These are phyloP conservation scores for Aspergillus quadrilineatus DNA, from an alignment of 2,329 filamentous ascomycete genomes.

Conservation along the genomic window DNA sequence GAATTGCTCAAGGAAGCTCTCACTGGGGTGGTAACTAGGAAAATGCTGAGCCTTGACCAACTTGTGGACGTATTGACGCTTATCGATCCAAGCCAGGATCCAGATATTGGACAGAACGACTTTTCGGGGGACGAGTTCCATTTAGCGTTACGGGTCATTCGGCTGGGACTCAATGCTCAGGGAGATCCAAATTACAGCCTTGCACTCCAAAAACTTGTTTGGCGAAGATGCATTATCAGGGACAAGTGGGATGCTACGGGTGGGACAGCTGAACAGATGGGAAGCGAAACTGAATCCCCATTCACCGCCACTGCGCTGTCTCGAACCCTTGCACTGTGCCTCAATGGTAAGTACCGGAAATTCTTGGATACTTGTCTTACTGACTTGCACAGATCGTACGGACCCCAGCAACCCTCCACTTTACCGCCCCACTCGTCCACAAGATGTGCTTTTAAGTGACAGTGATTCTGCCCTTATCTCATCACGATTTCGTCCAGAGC, in stretches of 20 bases:
- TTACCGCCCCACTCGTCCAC: constrained; percentile 28
- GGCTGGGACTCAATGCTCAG: constrained; percentile 56
- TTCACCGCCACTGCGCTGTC: constrained; percentile 68
- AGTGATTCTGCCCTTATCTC: constrained; percentile 52
- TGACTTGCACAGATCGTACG: constrained; percentile 20
- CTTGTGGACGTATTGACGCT: constrained; percentile 70
- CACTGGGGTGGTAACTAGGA: constrained; percentile 67
- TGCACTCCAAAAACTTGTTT: constrained; percentile 56
- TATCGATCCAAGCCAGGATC: constrained; percentile 57
- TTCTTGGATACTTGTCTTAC: not conserved
- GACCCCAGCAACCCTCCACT: constrained; percentile 19
- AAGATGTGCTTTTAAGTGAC: constrained; percentile 30
- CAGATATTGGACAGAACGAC: constrained; percentile 48
- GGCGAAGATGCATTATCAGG: constrained; percentile 79
- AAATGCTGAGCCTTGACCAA: constrained; percentile 60
- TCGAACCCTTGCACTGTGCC: constrained; percentile 63
- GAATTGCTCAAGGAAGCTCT: constrained; percentile 71
- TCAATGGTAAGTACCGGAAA: constrained; percentile 40
- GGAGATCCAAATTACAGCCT: constrained; percentile 41
- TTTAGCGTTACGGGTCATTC: constrained; percentile 62
- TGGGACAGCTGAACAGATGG: constrained; percentile 71
- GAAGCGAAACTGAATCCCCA: constrained; percentile 63
- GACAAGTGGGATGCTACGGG: constrained; percentile 84
- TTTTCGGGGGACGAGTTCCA: constrained; percentile 66
- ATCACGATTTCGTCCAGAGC: constrained; percentile 58